A percentile compares a stretch with the other conserved stretches of the same genome.
Conservation (phyloP, 2,329 filamentous ascomycete species). For the Sphaerulina populicola region DNA sequence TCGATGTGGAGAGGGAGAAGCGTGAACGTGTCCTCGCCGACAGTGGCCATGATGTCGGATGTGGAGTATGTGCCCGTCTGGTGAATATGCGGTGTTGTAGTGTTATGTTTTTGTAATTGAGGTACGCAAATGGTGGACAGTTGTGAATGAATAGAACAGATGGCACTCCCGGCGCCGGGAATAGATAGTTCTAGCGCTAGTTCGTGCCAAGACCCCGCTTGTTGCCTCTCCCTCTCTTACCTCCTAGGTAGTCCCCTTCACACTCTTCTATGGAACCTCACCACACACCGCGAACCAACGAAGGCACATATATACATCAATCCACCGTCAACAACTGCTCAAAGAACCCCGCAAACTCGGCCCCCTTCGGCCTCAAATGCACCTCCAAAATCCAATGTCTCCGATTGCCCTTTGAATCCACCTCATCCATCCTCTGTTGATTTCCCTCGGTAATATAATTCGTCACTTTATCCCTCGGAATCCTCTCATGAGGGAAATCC, state of each 20-base stretch:
- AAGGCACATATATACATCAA: background rate
- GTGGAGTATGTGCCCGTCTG: background rate
- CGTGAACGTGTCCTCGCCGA: conserved; percentile 14
- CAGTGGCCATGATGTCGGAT: background rate
- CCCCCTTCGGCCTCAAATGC: conserved; percentile 39
- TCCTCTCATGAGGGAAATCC: conserved; percentile 45
- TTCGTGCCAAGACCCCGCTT: too few relatives aligned
- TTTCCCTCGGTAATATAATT: conserved; percentile 44
- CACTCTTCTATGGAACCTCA: too few relatives aligned
- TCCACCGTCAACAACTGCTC: conserved; percentile 31
- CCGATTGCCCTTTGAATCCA: conserved; percentile 37
- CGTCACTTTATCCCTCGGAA: conserved; percentile 41
- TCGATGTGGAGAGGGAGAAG: conserved; percentile 57
- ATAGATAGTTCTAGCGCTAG: too few relatives aligned
- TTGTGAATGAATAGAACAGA: too few relatives aligned
- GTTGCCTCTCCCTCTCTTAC: too few relatives aligned
- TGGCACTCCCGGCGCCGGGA: too few relatives aligned
- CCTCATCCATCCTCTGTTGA: conserved; percentile 34
- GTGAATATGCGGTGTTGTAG: too few relatives aligned
- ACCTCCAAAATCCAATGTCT: conserved; percentile 48
- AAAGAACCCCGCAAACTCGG: conserved; percentile 38
- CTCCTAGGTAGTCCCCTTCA: too few relatives aligned
- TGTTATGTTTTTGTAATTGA: too few relatives aligned
- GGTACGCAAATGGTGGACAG: too few relatives aligned
- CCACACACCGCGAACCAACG: too few relatives aligned